Percentiles rank a stretch among this genome's conserved stretches.
Evolutionary conservation across 352 stramenopile genomes (phyloP).

Genomic region (Phytophthora capsici): DNA sequence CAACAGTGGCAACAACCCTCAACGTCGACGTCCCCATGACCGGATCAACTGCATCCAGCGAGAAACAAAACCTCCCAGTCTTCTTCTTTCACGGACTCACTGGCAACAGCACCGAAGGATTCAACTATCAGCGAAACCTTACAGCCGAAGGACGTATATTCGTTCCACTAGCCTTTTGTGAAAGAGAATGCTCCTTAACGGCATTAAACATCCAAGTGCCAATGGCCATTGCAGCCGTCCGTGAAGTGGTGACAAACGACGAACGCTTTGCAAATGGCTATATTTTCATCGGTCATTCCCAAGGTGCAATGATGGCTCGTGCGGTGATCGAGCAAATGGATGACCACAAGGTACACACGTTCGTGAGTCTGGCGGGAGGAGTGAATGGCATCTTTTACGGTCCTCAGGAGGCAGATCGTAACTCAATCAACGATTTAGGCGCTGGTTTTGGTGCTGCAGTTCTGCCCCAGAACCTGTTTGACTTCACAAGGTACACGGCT

Average conservation of each 20-base stretch:
- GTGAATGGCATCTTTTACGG: slow-evolving; percentile 63
- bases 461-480: slow-evolving; percentile 28
- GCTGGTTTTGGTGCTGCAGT: slow-evolving; percentile 26
- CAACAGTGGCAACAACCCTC: slow-evolving; percentile 9
- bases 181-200: slow-evolving; percentile 35
- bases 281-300: slow-evolving; percentile 57
- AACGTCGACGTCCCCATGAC: not conserved
- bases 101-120: slow-evolving; percentile 25
- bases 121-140: slow-evolving; percentile 40
- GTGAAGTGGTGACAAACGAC: slow-evolving; percentile 23
- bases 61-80: slow-evolving; percentile 39
- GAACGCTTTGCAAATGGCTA: slow-evolving; percentile 41
- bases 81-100: slow-evolving; percentile 63
- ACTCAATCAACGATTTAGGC: slow-evolving; percentile 24
- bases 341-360: slow-evolving; percentile 54
- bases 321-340: slow-evolving; percentile 64
- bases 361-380: slow-evolving; percentile 49
- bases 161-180: slow-evolving; percentile 48
- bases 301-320: slow-evolving; percentile 50
- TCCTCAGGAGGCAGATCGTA: slow-evolving; percentile 36
- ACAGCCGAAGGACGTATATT: slow-evolving; percentile 37
- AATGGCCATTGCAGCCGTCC: slow-evolving; percentile 49
- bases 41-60: not conserved
- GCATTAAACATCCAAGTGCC: slow-evolving; percentile 42
- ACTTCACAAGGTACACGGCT: slow-evolving; percentile 39